Conservation (phyloP, 2,329 filamentous ascomycete genomes). For the Parascedosporium putredinis region DNA sequence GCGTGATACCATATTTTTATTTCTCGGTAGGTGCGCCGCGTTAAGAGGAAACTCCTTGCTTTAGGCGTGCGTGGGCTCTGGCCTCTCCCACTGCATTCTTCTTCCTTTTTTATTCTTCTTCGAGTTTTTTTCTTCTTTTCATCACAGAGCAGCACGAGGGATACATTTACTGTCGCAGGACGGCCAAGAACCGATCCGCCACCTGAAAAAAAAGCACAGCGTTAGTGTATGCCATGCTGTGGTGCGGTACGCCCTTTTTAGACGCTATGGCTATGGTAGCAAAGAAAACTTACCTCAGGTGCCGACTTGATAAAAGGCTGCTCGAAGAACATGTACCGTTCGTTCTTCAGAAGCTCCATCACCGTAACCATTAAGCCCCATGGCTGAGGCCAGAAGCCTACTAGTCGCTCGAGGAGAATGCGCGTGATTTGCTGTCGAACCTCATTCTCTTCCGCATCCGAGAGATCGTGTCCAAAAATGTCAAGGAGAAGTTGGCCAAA, state of each 20-base stretch:
- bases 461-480: constrained; percentile 68
- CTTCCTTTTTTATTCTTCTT: not conserved
- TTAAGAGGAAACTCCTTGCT: too few relatives aligned
- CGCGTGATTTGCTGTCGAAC: constrained; percentile 87
- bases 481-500: constrained; percentile 80
- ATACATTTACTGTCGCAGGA: constrained; percentile 14
- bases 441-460: constrained; percentile 64
- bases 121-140: too few relatives aligned
- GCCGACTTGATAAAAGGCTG: constrained; percentile 83
- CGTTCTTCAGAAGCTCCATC: constrained; percentile 83
- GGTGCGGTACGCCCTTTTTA: too few relatives aligned
- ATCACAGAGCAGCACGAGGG: too few relatives aligned
- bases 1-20: too few relatives aligned
- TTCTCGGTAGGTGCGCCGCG: too few relatives aligned
- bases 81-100: too few relatives aligned
- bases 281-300: constrained; percentile 77
- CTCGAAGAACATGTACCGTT: constrained; percentile 84
- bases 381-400: constrained; percentile 85
- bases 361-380: constrained; percentile 89
- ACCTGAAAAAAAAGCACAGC: constrained; percentile 14
- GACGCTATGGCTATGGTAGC: too few relatives aligned
- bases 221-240: not conserved
- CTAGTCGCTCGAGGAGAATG: constrained; percentile 75
- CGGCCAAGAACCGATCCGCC: constrained; percentile 21
- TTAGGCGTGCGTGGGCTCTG: too few relatives aligned